Base-by-base conservation (phyloP, 2,329 filamentous ascomycete species). In the Neofusicoccum cordaticola region DNA sequence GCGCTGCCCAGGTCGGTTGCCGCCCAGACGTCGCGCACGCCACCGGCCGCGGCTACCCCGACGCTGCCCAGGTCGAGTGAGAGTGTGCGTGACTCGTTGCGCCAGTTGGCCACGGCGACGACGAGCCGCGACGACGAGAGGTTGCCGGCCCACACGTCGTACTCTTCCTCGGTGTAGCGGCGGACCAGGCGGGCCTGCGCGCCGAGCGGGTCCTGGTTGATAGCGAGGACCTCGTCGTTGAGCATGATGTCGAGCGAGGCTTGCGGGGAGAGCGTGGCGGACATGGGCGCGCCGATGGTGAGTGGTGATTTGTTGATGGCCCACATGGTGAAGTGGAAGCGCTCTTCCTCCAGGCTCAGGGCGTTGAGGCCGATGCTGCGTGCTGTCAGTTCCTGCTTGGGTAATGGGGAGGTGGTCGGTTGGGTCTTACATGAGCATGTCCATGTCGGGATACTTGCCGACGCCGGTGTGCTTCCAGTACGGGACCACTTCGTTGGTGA, bases 201-300 rank as follows among this genome's bases (percentile, higher is more conserved):
- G 0, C 79, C 84, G 0, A 87, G 72, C 0, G 80, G 66, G 68
- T 88, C 86, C 68, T 88, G 85, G 68, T 87, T 87, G 69, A 85
- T 83, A 0, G 81, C 81, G 27, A 88, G 83, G 22, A 85, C 80
- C 63, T 85, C 84, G 31, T 79, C 75, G 71, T 87, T 86, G 1
- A 75, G 76, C 52, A 80, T 66, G 52, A 78, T 71, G 22, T 65
- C 62, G 19, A 66, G 57, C 3, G 61, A 63, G 22, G 35, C 61
- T 6, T 42, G 37, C 6, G 48, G 48, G 8, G 50, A 13, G 44
- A 27, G 35, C 13, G 61, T 9, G 70, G 70, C 13, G 15, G 35
- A 27, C 22, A 63, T 42, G 13, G 48, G 61, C 2, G 77, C 76
- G 6, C 79, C 77, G 53, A 81, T 78, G 35, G 81, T 78, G 3